A percentile compares a stretch with the other conserved stretches of the same genome.
These are phyloP conservation scores for Elaeagnus macrophylla DNA, from an alignment of 306 rosid species.

Conservation along the genomic window DNA sequence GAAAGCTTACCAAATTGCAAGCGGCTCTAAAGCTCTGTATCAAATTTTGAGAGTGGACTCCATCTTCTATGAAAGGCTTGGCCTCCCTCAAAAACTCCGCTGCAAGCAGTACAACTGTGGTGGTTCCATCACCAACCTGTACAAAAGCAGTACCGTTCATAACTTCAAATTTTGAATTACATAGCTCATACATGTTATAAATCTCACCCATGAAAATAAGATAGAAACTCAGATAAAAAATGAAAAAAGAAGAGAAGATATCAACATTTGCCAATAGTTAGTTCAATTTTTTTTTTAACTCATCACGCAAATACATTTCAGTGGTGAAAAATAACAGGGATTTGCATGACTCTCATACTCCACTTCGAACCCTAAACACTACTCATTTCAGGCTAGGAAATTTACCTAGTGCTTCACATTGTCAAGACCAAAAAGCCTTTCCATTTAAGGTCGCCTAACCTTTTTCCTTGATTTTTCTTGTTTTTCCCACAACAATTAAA, in stretches of 20 bases:
- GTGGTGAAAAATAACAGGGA: neutral
- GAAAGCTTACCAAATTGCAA: slow-evolving; percentile 43
- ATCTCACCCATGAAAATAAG: too few relatives aligned
- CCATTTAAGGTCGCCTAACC: too few relatives aligned
- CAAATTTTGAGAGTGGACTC: slow-evolving; percentile 88
- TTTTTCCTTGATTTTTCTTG: too few relatives aligned
- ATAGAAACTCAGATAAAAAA: too few relatives aligned
- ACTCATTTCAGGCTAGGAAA: too few relatives aligned
- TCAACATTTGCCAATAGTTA: too few relatives aligned
- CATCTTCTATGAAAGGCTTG: slow-evolving; percentile 92
- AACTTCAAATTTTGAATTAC: too few relatives aligned
- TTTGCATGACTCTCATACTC: neutral
- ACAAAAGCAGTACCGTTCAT: slow-evolving; percentile 10
- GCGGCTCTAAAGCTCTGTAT: slow-evolving; percentile 83
- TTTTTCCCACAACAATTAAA: too few relatives aligned
- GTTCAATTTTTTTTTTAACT: neutral
- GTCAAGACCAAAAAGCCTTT: too few relatives aligned
- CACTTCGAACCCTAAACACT: neutral
- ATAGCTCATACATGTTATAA: too few relatives aligned
- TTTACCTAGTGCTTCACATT: too few relatives aligned
- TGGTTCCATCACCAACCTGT: slow-evolving; percentile 99
- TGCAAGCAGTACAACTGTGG: slow-evolving; percentile 94
- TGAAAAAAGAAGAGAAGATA: too few relatives aligned
- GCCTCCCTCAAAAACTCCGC: slow-evolving; percentile 93
- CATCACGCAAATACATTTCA: neutral